Evolutionary conservation across 306 rosid species (phyloP).

Genomic region (Pachyrhizus erosus): DNA sequence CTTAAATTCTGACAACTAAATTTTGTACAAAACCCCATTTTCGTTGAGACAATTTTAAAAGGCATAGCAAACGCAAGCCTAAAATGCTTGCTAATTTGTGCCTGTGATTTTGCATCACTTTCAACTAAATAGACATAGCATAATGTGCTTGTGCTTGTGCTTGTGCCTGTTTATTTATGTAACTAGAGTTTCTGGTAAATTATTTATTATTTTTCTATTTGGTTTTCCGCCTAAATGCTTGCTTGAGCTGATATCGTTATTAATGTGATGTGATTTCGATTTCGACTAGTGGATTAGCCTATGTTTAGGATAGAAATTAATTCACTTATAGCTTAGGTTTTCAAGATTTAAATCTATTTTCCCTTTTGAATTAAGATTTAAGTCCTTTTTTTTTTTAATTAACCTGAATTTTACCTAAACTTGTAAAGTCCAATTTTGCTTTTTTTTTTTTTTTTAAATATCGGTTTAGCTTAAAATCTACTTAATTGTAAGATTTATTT

Average conservation of each 20-base stretch:
- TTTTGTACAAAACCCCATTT: conserved; percentile 44
- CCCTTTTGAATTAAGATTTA: not conserved
- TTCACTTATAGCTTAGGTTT: not conserved
- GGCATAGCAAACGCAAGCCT: conserved; percentile 5
- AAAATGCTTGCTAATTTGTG: conserved; percentile 15
- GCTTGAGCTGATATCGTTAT: not conserved
- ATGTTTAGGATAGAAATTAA: not conserved
- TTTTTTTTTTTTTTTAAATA: too few species aligned
- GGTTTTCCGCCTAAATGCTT: not conserved
- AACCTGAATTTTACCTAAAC: too few species aligned
- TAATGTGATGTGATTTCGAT: conserved; percentile 24
- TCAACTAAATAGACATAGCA: conserved; percentile 6
- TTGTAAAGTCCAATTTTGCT: not conserved
- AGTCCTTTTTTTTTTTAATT: too few species aligned
- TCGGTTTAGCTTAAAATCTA: not conserved
- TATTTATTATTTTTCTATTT: not conserved
- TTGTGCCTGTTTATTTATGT: conserved; percentile 2
- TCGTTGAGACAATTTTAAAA: conserved; percentile 22
- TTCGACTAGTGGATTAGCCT: not conserved
- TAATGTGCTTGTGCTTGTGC: conserved; percentile 2
- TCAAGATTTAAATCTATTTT: not conserved
- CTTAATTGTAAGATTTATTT: not conserved
- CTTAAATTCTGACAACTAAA: conserved; percentile 43
- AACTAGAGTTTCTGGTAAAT: not conserved
- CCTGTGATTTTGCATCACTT: not conserved